Evolutionary conservation across 73 alveolate genomes (phyloP), one percentile per base, ranked within the genome.

Genomic region (Paramecium biaurelia): DNA sequence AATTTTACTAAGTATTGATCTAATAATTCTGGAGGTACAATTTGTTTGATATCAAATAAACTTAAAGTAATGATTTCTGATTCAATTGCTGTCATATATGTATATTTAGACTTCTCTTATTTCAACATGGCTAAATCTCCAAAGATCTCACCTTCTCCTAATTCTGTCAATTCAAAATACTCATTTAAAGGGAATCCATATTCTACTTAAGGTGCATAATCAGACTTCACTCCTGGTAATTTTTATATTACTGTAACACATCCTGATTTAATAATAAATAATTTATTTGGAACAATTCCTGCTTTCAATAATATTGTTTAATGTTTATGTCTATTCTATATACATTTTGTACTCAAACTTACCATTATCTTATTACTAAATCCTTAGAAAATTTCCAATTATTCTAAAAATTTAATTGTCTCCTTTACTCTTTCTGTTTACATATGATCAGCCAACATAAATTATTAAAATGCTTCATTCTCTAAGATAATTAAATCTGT

Each of bases 361-460:
- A 63, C 84, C 84, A 63, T 63, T 4, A 63, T 63, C 49, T 63
- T 63, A 32, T 63, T 63, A 12, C 24, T 26, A 9, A 63, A 63
- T 21, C 84, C 84, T 63, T 63, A 63, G 26, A 63, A 63, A 9
- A 63, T 26, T 6, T 63, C 43, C 0, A 63, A 30, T 63, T 32
- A 11, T 63, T 63, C 84, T 30, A 63, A 26, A 7, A 63, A 63
- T 10, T 11, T 30, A 5, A 23, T 63, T 2, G 84, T 63, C 26
- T 63, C 84, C 8, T 63, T 63, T 1, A 63, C 84, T 63, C 84
- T 63, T 10, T 63, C 84, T 4, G 84, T 63, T n/a, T 63, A 30
- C 84, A 63, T 63, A 32, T 63, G 84, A 63, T 63, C 84, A 12
- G 84, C 84, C 12, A 63, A 63, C 84, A 63, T 63, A 30, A 63